A percentile compares a stretch with the other conserved stretches of the same genome.
phyloP scores from a whole-genome alignment of 345 rosid species.

The Hibiscus trionum region DNA sequence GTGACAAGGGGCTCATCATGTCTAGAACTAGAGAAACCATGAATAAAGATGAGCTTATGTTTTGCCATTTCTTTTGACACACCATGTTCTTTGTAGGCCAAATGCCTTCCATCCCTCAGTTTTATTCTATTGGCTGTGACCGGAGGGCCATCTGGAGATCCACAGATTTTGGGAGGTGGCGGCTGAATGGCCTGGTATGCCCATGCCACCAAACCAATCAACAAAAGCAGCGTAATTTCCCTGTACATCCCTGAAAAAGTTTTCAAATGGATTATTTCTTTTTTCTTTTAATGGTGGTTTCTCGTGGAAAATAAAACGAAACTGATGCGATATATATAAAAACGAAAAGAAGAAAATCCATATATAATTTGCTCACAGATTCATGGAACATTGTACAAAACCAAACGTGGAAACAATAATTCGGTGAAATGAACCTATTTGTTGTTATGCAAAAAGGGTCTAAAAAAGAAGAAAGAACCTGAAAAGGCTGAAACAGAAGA shows the following conservation, averaged over 20 bases:
- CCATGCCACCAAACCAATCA: constrained; percentile 34
- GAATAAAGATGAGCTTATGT: constrained; percentile 33
- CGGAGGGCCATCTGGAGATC: constrained; percentile 34
- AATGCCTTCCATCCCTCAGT: constrained; percentile 51
- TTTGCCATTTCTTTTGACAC: constrained; percentile 31
- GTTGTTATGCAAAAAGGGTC: no score
- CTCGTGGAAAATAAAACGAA: no score
- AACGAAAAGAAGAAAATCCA: no score
- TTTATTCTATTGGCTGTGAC: constrained; percentile 37
- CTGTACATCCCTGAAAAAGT: constrained; percentile 12
- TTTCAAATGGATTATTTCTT: no score
- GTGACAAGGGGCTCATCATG: constrained; percentile 21
- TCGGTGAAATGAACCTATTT: no score
- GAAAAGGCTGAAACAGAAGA: no score
- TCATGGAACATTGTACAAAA: no score
- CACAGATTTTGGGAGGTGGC: constrained; percentile 32
- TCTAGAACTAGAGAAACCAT: constrained; percentile 37
- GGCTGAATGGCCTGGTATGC: constrained; percentile 36
- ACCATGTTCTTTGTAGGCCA: constrained; percentile 52
- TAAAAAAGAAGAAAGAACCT: no score
- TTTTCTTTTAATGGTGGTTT: no score
- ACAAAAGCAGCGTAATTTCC: constrained; percentile 15
- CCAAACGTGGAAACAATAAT: no score
- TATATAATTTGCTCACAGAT: no score
- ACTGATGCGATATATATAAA: no score